Base-by-base conservation (phyloP, 2,329 filamentous ascomycete species). In the Davidsoniella australis region DNA sequence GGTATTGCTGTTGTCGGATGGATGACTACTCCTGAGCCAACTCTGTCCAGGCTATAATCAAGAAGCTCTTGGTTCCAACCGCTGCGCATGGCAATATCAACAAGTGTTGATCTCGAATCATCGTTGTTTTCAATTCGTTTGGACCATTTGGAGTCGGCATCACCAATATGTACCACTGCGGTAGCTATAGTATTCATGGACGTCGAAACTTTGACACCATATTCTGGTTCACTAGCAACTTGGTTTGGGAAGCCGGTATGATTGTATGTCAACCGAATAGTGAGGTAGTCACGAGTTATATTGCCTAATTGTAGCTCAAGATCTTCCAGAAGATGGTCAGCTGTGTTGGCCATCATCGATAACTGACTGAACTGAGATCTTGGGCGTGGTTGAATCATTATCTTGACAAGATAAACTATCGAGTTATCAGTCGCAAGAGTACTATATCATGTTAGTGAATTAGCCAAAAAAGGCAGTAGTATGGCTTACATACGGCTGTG, bases 321-420 rank as follows among this genome's bases (percentile, higher is more conserved):
- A 50, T 78, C 73, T 20, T 73, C 67, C 14, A 81, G 75, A 29
- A 80, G 62, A 39, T 72, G 66, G 10, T 78, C 73, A 0, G 75
- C 70, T 2, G 51, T 50, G 24, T 49, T 44, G 24, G 43, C 43
- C 26, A 36, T 39, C 8, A 46, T 48, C 9, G 41, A 26, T 23
- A 20, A 40, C 8, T 26, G 38, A 14, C 23, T 33, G 2, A 36
- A 20, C 36, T 50, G 36, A 12, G 23, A 24, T 26, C 41, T 49
- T 24, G 43, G 41, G 9, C 36, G 43, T 12, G 47, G 42, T 16
- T 45, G 51, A 17, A 49, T 47, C 10, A 53, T 6, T 3, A 75
- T 55, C 41, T 72, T 67, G 10, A 65, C 70, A n/a, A 78, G 58
- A 24, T 75, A 56, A 2, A 77, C 62, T 8, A 70, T 55, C 10